Evolutionary conservation across 225 moss, liverwort and hornwort genomes (phyloP), one percentile per base, ranked within the genome.

Genomic region (Polytrichum commune): DNA sequence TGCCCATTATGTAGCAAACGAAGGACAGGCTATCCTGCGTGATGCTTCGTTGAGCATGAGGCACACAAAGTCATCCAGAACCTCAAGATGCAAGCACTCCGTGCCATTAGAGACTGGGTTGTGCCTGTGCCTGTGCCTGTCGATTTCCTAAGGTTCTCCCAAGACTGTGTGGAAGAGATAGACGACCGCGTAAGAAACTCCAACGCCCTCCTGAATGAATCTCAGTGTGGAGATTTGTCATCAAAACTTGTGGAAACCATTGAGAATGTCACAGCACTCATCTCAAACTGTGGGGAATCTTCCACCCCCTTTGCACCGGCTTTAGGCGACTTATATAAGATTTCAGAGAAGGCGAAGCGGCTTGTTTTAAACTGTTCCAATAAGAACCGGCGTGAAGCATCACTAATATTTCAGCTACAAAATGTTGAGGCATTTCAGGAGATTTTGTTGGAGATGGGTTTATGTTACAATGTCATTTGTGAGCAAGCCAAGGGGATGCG

Each of bases 391-490:
- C 33, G 62, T 54, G 25, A 58, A 33, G 71, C 72, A 62, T 61
- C 66, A 13, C 0, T 29, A 29, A 53, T 32, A 2, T 72, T 72
- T 54, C 77, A 77, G 62, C 30, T 67, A 30, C 66, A 67, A 53
- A 67, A 77, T 25, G 58, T 62, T 32, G 66, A 74, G 28, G 74
- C 67, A 3, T 74, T 74, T 38, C 60, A 46, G n/a, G 67, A 67
- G 27, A 66, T 74, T 6, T 20, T 74, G 10, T 67, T 60, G 2
- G 74, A 67, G 53, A 9, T 74, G 2, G 67, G 74, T 1, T 28
- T 74, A 9, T 74, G 74, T 27, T 74, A 74, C 74, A 66, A 73
- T 63, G 77, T 73, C 54, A 7, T 72, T 23, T 62, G 27, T 18
- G 71, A 63, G 62, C 62, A 72, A 60, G 62, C 72, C 27, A 57